Percentiles rank a stretch among this genome's conserved stretches.
These are phyloP conservation scores for Calonectria pauciramosa DNA, from an alignment of 2,329 filamentous ascomycete species.

Conservation along the genomic window DNA sequence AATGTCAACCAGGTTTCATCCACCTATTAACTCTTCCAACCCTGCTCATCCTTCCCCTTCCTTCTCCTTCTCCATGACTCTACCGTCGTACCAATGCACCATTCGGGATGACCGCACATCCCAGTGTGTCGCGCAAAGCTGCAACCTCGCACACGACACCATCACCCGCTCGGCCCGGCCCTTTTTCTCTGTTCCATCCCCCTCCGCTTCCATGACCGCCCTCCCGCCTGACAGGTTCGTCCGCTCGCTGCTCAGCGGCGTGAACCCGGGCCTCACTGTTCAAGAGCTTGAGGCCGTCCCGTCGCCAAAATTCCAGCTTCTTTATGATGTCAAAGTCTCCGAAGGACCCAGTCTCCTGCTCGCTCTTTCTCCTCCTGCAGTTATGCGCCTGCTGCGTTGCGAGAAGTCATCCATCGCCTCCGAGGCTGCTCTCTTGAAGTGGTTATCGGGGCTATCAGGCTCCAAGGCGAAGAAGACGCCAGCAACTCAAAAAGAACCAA, in stretches of 20 bases:
- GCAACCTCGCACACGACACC: constrained; percentile 44
- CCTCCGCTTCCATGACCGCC: constrained; percentile 39
- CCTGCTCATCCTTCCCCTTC: constrained; percentile 16
- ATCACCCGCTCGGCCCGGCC: constrained; percentile 43
- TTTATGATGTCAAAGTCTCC: constrained; percentile 59
- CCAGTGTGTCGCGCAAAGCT: constrained; percentile 43
- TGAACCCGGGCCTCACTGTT: constrained; percentile 42
- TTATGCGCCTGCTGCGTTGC: constrained; percentile 60
- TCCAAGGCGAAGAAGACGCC: constrained; percentile 31
- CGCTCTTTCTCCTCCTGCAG: constrained; percentile 57
- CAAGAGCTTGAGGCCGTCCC: constrained; percentile 48
- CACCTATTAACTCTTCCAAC: constrained; percentile 15
- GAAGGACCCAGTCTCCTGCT: constrained; percentile 58
- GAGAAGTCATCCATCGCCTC: constrained; percentile 60
- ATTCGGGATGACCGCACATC: constrained; percentile 45
- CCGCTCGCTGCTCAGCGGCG: constrained; percentile 42
- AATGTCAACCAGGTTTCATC: constrained; percentile 1
- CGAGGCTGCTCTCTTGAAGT: constrained; percentile 61
- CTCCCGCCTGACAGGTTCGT: constrained; percentile 41
- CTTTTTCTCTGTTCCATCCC: constrained; percentile 39
- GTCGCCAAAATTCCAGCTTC: constrained; percentile 55
- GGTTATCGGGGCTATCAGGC: constrained; percentile 52
- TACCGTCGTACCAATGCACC: constrained; percentile 46
- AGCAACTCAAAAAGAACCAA: constrained; percentile 16
- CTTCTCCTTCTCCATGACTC: constrained; percentile 37